These are phyloP conservation scores for Cyclotella sp. DNA, from an alignment of 108 stramenopile genomes.

Conservation along the genomic window DNA sequence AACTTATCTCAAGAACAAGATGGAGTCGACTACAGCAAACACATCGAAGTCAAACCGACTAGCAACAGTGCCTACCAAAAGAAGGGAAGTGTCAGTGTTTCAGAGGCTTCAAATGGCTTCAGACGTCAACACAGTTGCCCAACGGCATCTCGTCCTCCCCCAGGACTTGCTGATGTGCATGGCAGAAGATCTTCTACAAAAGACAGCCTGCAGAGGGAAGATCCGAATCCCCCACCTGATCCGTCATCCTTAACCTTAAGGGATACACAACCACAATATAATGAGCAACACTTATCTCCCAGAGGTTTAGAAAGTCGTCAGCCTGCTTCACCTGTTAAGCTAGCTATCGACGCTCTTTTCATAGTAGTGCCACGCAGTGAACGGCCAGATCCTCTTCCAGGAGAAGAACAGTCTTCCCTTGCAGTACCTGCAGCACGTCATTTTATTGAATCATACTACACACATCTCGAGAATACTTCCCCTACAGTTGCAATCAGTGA, in stretches of 20 bases:
- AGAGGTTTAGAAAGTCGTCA: conserved; percentile 6
- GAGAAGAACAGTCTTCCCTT: conserved; percentile 29
- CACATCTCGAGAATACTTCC: conserved; percentile 38
- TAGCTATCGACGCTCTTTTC: conserved; percentile 40
- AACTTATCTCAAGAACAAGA: not conserved
- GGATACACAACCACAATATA: not conserved
- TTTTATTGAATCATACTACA: conserved; percentile 66
- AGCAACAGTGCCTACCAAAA: not conserved
- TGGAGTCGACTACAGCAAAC: not conserved
- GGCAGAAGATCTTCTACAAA: not conserved
- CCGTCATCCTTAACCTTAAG: not conserved
- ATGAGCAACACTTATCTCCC: conserved; percentile 18
- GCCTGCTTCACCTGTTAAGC: conserved; percentile 28
- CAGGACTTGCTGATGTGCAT: conserved; percentile 2
- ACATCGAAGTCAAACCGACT: not conserved
- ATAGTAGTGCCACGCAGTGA: conserved; percentile 46
- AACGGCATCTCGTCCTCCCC: conserved; percentile 6
- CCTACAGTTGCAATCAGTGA: conserved; percentile 49
- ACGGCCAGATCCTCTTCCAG: conserved; percentile 44
- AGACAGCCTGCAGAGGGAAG: not conserved
- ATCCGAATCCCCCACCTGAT: not conserved
- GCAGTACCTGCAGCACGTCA: conserved; percentile 57
- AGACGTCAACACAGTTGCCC: conserved; percentile 12
- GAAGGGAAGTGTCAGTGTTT: not conserved
- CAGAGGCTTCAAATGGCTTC: conserved; percentile 1